Conservation (phyloP, 2,329 filamentous ascomycete species). For the Dactylellina leptospora region DNA sequence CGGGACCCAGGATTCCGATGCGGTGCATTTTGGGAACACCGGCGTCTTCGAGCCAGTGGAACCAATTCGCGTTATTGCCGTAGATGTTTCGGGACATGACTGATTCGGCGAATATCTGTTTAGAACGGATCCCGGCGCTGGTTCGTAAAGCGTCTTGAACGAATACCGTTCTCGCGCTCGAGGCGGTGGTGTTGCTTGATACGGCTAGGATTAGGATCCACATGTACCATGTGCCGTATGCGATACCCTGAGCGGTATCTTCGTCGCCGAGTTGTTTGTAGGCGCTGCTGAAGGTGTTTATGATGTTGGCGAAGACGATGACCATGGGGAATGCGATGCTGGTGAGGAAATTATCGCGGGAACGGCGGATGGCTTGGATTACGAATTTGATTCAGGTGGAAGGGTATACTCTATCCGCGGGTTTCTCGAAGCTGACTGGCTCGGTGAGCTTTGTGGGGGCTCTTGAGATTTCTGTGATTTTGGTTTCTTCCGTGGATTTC, state of each 20-base stretch:
- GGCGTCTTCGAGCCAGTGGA: slow-evolving; percentile 21
- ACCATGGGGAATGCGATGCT: slow-evolving; percentile 53
- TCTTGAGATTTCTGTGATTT: slow-evolving; percentile 5
- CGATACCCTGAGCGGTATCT: slow-evolving; percentile 53
- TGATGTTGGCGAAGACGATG: slow-evolving; percentile 54
- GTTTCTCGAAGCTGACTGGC: background rate
- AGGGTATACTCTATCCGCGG: background rate
- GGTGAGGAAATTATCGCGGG: slow-evolving; percentile 55
- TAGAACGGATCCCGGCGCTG: slow-evolving; percentile 8
- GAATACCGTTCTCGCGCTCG: slow-evolving; percentile 46
- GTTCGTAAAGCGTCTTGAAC: slow-evolving; percentile 54
- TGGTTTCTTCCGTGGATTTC: background rate
- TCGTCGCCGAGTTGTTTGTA: slow-evolving; percentile 54
- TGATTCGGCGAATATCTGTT: slow-evolving; percentile 15
- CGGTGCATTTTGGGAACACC: background rate
- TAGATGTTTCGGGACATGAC: slow-evolving; percentile 25
- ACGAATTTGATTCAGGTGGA: slow-evolving; percentile 12
- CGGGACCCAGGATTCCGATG: slow-evolving; percentile 10
- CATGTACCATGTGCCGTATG: slow-evolving; percentile 55
- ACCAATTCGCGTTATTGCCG: slow-evolving; percentile 26
- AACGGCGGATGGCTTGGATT: slow-evolving; percentile 53
- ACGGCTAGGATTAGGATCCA: slow-evolving; percentile 55
- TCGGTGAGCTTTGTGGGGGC: background rate
- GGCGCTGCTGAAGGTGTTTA: slow-evolving; percentile 53
- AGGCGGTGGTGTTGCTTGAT: slow-evolving; percentile 54